Conservation (phyloP, 1,284 basidiomycete genomes). For the Tilletia walkeri region DNA sequence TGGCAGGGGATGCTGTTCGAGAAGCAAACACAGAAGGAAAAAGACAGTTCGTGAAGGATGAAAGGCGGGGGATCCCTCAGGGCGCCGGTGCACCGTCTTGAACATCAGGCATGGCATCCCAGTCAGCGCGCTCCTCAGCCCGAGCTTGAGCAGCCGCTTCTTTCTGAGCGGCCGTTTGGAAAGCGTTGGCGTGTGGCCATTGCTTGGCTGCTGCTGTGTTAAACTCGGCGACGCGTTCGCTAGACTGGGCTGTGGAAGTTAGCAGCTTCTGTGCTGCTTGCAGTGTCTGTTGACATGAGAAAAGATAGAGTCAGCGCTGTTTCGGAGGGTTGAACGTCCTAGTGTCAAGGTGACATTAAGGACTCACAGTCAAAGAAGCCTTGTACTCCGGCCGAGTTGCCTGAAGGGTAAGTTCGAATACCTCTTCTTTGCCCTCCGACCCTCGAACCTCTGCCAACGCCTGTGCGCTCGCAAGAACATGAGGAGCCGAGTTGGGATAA, state of each 20-base stretch:
- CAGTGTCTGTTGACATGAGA: conserved; percentile 19
- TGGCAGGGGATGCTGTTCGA: too few relatives aligned
- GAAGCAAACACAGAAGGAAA: too few relatives aligned
- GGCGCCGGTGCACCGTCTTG: neutral
- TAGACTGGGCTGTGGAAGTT: neutral
- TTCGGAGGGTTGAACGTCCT: conserved; percentile 60
- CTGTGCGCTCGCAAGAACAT: conserved; percentile 57
- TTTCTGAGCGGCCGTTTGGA: conserved; percentile 49
- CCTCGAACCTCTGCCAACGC: neutral
- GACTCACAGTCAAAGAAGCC: conserved; percentile 62
- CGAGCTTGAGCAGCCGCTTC: conserved; percentile 35
- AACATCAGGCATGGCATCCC: conserved; percentile 10
- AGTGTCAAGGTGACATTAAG: too few relatives aligned
- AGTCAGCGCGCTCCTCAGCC: conserved; percentile 39
- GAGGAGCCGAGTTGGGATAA: conserved; percentile 65
- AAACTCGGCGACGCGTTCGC: conserved; percentile 44
- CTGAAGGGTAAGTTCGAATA: conserved; percentile 63
- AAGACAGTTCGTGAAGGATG: too few relatives aligned
- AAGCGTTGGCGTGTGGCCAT: conserved; percentile 57
- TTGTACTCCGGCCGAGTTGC: conserved; percentile 60
- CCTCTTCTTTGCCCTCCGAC: conserved; percentile 60
- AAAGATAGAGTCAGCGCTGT: conserved; percentile 53
- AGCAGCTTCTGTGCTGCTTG: neutral
- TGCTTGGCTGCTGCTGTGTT: conserved; percentile 36
- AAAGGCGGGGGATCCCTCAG: too few relatives aligned